A percentile compares a stretch with the other conserved stretches of the same genome.
Conservation (phyloP, 305 asterid species). For the Solanum hybrid region DNA sequence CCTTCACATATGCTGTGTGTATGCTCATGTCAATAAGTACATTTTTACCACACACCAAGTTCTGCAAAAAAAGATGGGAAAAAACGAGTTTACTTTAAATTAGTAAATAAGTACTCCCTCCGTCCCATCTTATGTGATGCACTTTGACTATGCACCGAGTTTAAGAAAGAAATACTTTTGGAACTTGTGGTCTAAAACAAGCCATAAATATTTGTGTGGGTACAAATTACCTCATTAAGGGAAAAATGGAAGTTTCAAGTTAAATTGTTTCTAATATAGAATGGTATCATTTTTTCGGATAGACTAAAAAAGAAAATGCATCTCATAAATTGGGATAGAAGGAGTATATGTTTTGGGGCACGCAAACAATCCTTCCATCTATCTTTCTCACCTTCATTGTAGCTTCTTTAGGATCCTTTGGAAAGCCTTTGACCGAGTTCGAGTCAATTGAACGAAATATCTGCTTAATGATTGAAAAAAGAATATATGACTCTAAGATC, state of each 20-base stretch:
- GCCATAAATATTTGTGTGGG: not conserved
- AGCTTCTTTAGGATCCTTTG: slow-evolving; percentile 88
- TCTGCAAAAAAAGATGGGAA: slow-evolving; percentile 36
- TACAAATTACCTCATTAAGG: not conserved
- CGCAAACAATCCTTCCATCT: not conserved
- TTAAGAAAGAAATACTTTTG: not conserved
- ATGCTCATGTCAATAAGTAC: slow-evolving; percentile 95
- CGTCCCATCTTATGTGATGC: not conserved
- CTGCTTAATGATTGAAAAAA: slow-evolving; percentile 30
- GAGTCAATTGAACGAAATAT: slow-evolving; percentile 96
- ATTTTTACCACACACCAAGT: slow-evolving; percentile 88
- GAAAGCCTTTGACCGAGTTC: slow-evolving; percentile 86
- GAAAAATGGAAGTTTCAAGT: not conserved
- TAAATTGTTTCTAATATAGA: not conserved
- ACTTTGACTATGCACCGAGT: not conserved
- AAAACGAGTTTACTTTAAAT: not conserved
- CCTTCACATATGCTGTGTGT: slow-evolving; percentile 86
- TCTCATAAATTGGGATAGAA: not conserved
- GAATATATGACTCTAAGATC: slow-evolving; percentile 6
- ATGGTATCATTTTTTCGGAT: not conserved
- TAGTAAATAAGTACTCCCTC: not conserved
- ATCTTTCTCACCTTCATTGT: slow-evolving; percentile 49
- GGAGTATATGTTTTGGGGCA: not conserved
- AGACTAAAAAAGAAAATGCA: not conserved
- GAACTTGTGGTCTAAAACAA: not conserved